These are phyloP conservation scores for Chrysoporthe cubensis DNA, from an alignment of 2,329 filamentous ascomycete genomes.

Conservation along the genomic window DNA sequence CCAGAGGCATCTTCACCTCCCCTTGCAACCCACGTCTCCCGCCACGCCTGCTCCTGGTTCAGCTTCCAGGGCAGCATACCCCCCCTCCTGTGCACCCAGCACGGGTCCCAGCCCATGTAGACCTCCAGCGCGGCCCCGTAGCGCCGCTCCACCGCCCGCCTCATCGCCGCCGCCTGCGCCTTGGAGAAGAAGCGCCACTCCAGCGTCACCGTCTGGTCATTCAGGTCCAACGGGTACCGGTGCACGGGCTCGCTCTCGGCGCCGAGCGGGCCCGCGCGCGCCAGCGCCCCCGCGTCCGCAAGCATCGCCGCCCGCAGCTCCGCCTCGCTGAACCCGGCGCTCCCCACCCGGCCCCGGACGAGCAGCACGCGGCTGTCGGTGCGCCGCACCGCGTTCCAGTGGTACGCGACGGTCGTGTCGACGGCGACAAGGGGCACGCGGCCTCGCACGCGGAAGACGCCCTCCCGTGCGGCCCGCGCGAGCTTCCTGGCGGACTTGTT, in stretches of 20 bases:
- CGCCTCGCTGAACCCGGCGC: neutral
- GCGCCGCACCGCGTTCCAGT: neutral
- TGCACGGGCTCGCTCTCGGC: constrained; percentile 5
- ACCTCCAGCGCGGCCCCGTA: neutral
- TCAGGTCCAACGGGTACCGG: neutral
- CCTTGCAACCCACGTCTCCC: neutral
- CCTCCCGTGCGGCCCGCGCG: neutral
- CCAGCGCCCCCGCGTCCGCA: neutral
- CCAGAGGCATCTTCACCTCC: neutral
- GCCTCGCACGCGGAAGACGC: neutral
- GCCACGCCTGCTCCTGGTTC: constrained; percentile 6
- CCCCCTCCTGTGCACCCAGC: constrained; percentile 9
- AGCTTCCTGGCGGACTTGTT: constrained; percentile 1
- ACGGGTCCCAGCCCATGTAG: constrained; percentile 9
- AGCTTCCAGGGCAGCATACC: neutral
- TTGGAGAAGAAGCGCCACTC: constrained; percentile 15
- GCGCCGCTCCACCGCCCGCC: neutral
- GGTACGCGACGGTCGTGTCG: neutral
- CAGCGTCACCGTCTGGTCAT: neutral
- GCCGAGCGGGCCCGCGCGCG: neutral
- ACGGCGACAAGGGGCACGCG: neutral
- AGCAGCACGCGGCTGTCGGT: constrained; percentile 4
- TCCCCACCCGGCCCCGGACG: neutral
- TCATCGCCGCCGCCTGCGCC: constrained; percentile 1
- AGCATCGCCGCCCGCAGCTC: neutral